Evolutionary conservation across 176 grass and related monocot species (phyloP), one percentile per base, ranked within the genome.

Genomic region (Musa beccarii): DNA sequence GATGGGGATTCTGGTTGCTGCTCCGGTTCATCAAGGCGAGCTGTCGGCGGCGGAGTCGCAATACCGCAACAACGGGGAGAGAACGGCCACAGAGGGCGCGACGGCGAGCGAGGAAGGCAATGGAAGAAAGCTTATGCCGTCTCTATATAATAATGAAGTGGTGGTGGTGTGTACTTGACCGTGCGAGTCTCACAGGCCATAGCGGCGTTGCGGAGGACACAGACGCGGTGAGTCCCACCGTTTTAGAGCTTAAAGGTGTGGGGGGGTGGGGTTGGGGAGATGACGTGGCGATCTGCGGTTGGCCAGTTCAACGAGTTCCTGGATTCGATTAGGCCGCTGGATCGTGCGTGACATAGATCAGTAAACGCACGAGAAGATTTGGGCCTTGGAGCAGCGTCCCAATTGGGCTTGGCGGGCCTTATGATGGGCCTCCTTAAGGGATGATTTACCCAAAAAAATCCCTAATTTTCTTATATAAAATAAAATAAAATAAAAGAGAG

Each of bases 21-120:
- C 75, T 76, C 11, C 75, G 75, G 59, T 59, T 76, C 75, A 76
- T 43, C 3, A 43, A 43, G 34, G 4, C 34, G 34, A 43, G 34
- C 34, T 76, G 56, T 10, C 75, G 70, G 43, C 19, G n/a, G 52
- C 66, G 66, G 34, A 49, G 29, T 17, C 23, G 69, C 19, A 23
- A 23, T 24, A 53, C 3, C n/a, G 16, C 22, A 22, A 72, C n/a
- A 24, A 43, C 34, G 34, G 34, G 34, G 3, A 43, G 34, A 4
- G 34, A 43, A 6, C 34, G 3, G 34, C 4, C 34, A 43, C 34
- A 43, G 9, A 4, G 4, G 34, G 34, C 34, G 34, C 34, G 0
- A 43, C 3, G 34, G 4, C 34, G 6, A 43, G 34, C 34, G 34
- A 43, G 3, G 4, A 43, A 43, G 34, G 34, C 6, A 17, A 17